Evolutionary conservation across 495 filamentous ascomycete genomes (phyloP).

Genomic region (Amphirosellinia nigrospora): DNA sequence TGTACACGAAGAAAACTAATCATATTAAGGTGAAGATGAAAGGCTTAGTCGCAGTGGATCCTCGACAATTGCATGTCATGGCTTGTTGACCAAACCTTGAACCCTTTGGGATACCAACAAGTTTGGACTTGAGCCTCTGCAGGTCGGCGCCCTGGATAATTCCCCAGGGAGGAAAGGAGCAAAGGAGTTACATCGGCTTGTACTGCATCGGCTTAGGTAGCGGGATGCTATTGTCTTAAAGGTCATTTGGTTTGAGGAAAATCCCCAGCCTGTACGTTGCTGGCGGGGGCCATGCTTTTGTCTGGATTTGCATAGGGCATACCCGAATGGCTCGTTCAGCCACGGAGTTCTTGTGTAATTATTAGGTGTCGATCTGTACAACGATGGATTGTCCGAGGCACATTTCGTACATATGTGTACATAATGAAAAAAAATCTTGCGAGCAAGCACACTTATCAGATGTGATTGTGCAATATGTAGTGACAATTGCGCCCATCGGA

Average conservation of each 20-base stretch:
- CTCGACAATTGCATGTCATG: slow-evolving; percentile 2
- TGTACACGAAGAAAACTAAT: slow-evolving; percentile 51
- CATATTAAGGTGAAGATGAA: neutral
- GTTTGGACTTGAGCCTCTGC: slow-evolving; percentile 15
- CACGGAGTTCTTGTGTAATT: slow-evolving; percentile 17
- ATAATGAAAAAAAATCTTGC: slow-evolving; percentile 21
- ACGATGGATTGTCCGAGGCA: neutral
- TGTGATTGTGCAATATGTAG: neutral
- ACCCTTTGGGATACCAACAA: slow-evolving; percentile 20
- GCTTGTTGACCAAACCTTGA: neutral
- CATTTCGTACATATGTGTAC: slow-evolving; percentile 20
- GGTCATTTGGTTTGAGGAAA: slow-evolving; percentile 2
- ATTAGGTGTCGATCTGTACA: neutral
- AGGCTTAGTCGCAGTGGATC: neutral
- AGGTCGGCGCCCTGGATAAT: slow-evolving; percentile 20
- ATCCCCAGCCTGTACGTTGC: slow-evolving; percentile 2
- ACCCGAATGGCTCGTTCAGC: slow-evolving; percentile 2
- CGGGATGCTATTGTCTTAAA: neutral
- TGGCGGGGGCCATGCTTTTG: neutral
- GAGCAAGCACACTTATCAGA: neutral
- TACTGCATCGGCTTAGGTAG: slow-evolving; percentile 4
- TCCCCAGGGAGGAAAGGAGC: neutral
- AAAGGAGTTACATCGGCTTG: slow-evolving; percentile 16
- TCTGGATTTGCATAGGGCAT: neutral
- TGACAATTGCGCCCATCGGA: neutral